A percentile compares a stretch with the other conserved stretches of the same genome.
These are phyloP conservation scores for Sarocladium kiliense DNA, from an alignment of 2,329 filamentous ascomycete species.

Conservation along the genomic window DNA sequence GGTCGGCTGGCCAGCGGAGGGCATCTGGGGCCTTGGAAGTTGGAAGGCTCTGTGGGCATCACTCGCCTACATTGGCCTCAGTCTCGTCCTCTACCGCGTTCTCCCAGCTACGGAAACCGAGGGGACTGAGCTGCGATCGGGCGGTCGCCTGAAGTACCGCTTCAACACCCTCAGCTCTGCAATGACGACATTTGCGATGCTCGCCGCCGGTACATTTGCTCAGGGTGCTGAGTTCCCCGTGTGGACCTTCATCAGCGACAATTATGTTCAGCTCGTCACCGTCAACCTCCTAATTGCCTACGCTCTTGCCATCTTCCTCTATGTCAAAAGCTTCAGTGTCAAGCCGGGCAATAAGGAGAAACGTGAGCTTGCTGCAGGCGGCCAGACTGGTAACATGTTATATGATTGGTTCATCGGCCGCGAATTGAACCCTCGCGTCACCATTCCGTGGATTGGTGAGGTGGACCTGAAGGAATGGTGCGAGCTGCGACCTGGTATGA, in stretches of 20 bases:
- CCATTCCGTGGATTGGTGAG: constrained; percentile 72
- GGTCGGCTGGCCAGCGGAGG: constrained; percentile 72
- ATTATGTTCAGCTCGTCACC: constrained; percentile 81
- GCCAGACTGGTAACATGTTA: constrained; percentile 75
- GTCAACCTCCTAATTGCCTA: constrained; percentile 76
- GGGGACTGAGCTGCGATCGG: constrained; percentile 64
- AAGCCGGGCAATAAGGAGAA: constrained; percentile 66
- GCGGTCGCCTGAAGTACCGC: constrained; percentile 74
- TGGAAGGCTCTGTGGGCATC: constrained; percentile 64
- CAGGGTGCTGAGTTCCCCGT: constrained; percentile 79
- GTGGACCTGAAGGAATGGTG: constrained; percentile 88
- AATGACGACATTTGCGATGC: constrained; percentile 64
- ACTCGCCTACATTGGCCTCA: constrained; percentile 73
- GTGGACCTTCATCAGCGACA: constrained; percentile 90
- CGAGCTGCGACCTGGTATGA: constrained; percentile 86
- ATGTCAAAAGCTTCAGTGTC: constrained; percentile 76
- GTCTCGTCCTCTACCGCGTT: constrained; percentile 66
- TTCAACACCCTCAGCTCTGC: constrained; percentile 77
- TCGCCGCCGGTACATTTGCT: constrained; percentile 67
- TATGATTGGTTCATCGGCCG: constrained; percentile 98
- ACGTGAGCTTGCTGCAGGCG: constrained; percentile 77
- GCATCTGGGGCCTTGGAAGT: constrained; percentile 65
- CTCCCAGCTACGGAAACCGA: constrained; percentile 69
- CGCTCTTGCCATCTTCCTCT: constrained; percentile 69
- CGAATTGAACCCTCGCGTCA: constrained; percentile 85